Evolutionary conservation across 768 basidiomycete genomes (phyloP), one percentile per base, ranked within the genome.

Genomic region (Amyloporia xantha): DNA sequence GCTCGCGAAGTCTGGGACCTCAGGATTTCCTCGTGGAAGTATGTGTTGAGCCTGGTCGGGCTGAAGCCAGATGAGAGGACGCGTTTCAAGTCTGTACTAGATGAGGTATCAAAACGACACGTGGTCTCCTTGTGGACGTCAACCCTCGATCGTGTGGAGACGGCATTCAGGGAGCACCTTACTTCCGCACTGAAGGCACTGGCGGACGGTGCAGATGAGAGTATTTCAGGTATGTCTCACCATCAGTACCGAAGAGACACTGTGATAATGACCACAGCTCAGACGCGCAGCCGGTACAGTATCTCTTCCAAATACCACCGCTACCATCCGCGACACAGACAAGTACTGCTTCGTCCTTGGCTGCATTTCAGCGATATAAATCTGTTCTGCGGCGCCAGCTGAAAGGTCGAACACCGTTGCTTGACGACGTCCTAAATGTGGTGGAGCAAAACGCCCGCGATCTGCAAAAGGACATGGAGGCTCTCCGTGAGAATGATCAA

Each of bases 1-100:
- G 76, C 85, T 26, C 74, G 73, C 36, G 84, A 84, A 35, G 76
- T 90, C 6, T 91, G 90, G 89, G 75, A 71, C 27, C 63, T 89
- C n/a, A 73, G 86, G 39, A 64, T 66, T 21, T 78, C 72, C 35
- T 66, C 76, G 38, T 66, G 68, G 49, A 73, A 66, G 40, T 80
- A 74, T 73, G 61, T 81, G 23, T 46, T 48, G 2, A 53, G 56
- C 12, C 64, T 63, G 10, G 72, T 73, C 13, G 63, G 63, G n/a
- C 67, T 90, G 35, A 68, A 71, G 19, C 59, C 62, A 1, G 42
- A 62, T 17, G 87, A 94, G 64, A 69, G 64, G 44, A 45, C 21
- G 1, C 60, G 66, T 12, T 58, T 90, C 2, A 62, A 62, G 25
- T 58, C 59, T 6, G 60, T 77, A 25, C 57, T 90, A 41, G 81